phyloP scores from a whole-genome alignment of 805 yeast species.

The Teunomyces gatunensis region DNA sequence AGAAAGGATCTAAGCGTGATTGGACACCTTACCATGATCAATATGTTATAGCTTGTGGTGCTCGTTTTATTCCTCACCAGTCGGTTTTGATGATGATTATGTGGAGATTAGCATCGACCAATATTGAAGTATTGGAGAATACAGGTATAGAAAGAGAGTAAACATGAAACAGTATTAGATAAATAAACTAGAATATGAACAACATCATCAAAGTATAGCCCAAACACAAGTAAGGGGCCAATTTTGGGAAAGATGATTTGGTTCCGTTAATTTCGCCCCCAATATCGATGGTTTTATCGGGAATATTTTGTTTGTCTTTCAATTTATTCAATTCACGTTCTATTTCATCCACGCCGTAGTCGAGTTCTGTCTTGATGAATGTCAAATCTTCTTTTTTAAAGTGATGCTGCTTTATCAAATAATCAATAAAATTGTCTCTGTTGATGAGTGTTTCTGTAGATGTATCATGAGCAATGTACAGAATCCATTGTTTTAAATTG shows the following conservation, averaged over 20 bases:
- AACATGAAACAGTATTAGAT: not conserved
- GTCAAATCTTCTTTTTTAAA: constrained; percentile 25
- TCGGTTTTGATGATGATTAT: constrained; percentile 65
- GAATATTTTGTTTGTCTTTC: constrained; percentile 14
- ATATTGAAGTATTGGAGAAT: constrained; percentile 43
- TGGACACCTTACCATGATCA: constrained; percentile 71
- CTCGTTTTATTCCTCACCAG: constrained; percentile 61
- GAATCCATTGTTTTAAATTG: constrained; percentile 27
- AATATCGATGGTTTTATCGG: constrained; percentile 19
- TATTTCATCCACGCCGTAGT: constrained; percentile 38
- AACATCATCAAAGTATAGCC: not conserved
- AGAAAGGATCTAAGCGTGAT: constrained; percentile 45
- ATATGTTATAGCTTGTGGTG: constrained; percentile 53
- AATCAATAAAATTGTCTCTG: constrained; percentile 29
- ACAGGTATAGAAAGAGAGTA: not conserved
- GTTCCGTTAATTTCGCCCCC: constrained; percentile 25
- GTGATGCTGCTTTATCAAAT: constrained; percentile 27
- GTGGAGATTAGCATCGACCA: constrained; percentile 69
- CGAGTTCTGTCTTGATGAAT: constrained; percentile 27
- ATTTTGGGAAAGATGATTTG: not conserved
- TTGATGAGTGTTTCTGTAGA: constrained; percentile 13
- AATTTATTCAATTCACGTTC: constrained; percentile 35
- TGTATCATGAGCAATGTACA: constrained; percentile 11
- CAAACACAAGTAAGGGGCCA: not conserved
- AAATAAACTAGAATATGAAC: not conserved